These are phyloP conservation scores for Rhododendron henanense DNA, from an alignment of 148 eudicot genomes.

Conservation along the genomic window DNA sequence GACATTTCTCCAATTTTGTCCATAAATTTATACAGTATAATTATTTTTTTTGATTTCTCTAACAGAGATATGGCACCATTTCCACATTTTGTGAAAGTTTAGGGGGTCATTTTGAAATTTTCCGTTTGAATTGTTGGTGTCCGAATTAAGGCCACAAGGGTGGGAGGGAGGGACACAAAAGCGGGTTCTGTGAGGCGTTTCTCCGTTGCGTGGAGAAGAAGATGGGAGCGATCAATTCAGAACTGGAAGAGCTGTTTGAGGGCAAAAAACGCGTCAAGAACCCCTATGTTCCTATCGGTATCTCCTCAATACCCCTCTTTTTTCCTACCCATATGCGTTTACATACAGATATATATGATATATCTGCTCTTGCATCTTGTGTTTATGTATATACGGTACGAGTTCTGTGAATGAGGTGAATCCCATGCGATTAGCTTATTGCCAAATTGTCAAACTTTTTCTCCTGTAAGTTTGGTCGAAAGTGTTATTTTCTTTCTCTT, in stretches of 20 bases:
- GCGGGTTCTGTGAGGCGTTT: too few relatives aligned
- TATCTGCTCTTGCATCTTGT: not conserved
- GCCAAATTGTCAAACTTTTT: not conserved
- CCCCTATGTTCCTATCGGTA: conserved; percentile 82
- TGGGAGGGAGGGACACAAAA: too few relatives aligned
- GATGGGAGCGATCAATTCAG: conserved; percentile 32
- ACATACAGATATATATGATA: not conserved
- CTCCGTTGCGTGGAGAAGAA: not conserved
- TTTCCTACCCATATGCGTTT: not conserved
- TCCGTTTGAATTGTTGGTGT: not conserved
- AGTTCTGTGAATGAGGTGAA: not conserved
- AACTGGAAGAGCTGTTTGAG: conserved; percentile 40
- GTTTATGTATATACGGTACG: not conserved
- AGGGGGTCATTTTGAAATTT: too few relatives aligned
- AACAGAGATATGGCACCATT: too few relatives aligned
- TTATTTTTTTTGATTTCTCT: too few relatives aligned
- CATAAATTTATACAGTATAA: too few relatives aligned
- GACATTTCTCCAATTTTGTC: too few relatives aligned
- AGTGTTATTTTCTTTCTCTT: not conserved
- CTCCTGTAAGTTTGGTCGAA: not conserved
- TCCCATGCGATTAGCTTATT: not conserved
- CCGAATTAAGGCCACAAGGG: not conserved
- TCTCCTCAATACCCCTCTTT: not conserved
- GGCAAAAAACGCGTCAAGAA: conserved; percentile 60
- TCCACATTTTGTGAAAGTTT: too few relatives aligned